Percentiles rank a stretch among this genome's conserved stretches.
Conservation (phyloP, 176 grass and related monocot genomes). For the Rhynchospora pubera region DNA sequence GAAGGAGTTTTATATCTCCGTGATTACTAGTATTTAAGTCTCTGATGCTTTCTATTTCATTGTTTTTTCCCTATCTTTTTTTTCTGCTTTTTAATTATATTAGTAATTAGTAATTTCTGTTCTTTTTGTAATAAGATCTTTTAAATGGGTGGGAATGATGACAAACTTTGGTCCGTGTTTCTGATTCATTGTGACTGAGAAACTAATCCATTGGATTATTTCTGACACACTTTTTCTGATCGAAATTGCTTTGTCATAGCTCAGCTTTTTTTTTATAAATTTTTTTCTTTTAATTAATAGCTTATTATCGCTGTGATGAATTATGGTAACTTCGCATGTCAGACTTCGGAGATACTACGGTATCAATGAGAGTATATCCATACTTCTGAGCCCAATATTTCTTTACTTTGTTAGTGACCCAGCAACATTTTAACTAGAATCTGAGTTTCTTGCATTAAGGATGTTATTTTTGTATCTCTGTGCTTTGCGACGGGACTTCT, state of each 20-base stretch:
- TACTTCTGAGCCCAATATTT: constrained; percentile 9
- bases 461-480: no score
- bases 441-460: no score
- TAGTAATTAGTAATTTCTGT: background rate
- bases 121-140: background rate
- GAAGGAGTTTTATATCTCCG: constrained; percentile 6
- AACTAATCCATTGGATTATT: constrained; percentile 14
- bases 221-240: constrained; percentile 2
- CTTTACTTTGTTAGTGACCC: background rate
- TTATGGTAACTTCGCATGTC: constrained; percentile 30
- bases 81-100: background rate
- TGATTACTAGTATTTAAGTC: constrained; percentile 34
- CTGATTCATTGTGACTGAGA: constrained; percentile 23
- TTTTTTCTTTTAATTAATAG: background rate
- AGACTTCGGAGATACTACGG: constrained; percentile 27
- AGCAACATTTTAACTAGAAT: no score
- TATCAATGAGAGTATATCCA: constrained; percentile 23
- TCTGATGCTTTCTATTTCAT: background rate
- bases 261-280: background rate
- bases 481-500: no score
- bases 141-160: constrained; percentile 15
- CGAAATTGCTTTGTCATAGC: background rate
- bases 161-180: constrained; percentile 28
- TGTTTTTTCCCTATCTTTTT: background rate
- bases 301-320: constrained; percentile 19